Base-by-base conservation (phyloP, 192 early-diverging fungal species). In the Umbelopsis sp. region DNA sequence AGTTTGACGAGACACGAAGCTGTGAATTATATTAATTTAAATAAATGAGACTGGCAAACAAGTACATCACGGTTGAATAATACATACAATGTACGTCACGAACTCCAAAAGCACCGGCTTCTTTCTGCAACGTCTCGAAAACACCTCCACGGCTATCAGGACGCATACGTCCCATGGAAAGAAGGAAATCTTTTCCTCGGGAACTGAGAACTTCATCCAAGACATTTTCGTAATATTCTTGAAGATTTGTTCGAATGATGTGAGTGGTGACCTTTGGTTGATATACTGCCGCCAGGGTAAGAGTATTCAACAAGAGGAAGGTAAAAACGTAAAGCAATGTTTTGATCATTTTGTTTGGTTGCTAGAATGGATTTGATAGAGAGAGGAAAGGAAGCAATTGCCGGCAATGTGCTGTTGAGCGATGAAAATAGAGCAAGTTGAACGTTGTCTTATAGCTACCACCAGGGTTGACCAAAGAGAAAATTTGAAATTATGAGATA, bases 341-440 rank as follows among this genome's bases (percentile, higher is more conserved):
- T 61, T 61, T 61, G 55, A 15, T 18, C 55, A 61, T 61, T 35
- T 21, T 27, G 20, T 35, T 33, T 22, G 18, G 9, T 30, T 33
- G 27, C 27, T 61, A 35, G 25, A 18, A 61, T 61, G 5, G 30
- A 30, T 33, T 18, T 27, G 30, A 35, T 55, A 55, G 55, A 35
- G 55, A 61, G 55, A 61, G 55, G 55, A 61, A 61, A 61, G 55
- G 55, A 61, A 61, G 55, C 55, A 61, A 61, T 61, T 61, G 55
- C 55, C 55, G 33, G 55, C 55, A 61, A 61, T 61, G 12, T 61
- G 55, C 55, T 30, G 55, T 33, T 61, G 55, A 61, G 55, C 55
- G 33, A 10, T 11, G n/a, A 30, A 61, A 35, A 10, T 11, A 61
- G 11, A 61, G 27, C 16, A 61, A 5, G 30, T 16, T 61, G 27